These are phyloP conservation scores for Suillus decipiens DNA, from an alignment of 768 basidiomycete species.

Conservation along the genomic window DNA sequence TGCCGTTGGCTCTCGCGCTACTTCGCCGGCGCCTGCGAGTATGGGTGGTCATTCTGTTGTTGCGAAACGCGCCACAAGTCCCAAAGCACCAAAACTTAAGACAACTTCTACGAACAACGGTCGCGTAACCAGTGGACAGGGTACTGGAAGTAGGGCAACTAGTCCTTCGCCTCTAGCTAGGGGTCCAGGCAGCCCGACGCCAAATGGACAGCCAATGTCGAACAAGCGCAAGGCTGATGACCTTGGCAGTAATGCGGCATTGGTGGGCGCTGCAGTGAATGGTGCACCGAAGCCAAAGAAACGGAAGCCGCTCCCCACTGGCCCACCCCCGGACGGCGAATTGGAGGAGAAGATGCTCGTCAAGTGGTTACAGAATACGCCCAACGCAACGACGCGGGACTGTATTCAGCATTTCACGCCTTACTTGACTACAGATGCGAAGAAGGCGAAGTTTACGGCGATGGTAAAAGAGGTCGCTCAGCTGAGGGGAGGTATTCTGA, in stretches of 20 bases:
- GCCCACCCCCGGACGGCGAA: conserved; percentile 51
- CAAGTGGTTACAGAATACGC: conserved; percentile 71
- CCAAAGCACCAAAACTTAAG: conserved; percentile 66
- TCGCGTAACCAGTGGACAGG: conserved; percentile 53
- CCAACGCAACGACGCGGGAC: conserved; percentile 73
- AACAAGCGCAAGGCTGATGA: conserved; percentile 67
- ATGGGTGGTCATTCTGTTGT: conserved; percentile 78
- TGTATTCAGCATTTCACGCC: conserved; percentile 81
- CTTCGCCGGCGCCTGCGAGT: conserved; percentile 51
- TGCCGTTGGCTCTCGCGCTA: conserved; percentile 51
- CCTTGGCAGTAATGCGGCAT: conserved; percentile 16
- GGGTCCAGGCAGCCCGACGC: conserved; percentile 27
- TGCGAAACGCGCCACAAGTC: conserved; percentile 84
- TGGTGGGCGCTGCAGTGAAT: conserved; percentile 14
- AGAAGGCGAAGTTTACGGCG: conserved; percentile 74
- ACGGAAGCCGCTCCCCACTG: conserved; percentile 44
- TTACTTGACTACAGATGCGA: conserved; percentile 66
- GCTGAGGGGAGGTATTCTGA: conserved; percentile 65
- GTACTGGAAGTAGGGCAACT: conserved; percentile 48
- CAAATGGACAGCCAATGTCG: conserved; percentile 44
- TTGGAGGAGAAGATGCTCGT: conserved; percentile 67
- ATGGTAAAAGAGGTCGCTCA: conserved; percentile 80
- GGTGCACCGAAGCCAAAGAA: conserved; percentile 54
- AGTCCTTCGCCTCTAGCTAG: conserved; percentile 32
- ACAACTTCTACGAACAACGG: conserved; percentile 40